Evolutionary conservation across 2,329 filamentous ascomycete species (phyloP).

Genomic region (Fusarium bulbicola): DNA sequence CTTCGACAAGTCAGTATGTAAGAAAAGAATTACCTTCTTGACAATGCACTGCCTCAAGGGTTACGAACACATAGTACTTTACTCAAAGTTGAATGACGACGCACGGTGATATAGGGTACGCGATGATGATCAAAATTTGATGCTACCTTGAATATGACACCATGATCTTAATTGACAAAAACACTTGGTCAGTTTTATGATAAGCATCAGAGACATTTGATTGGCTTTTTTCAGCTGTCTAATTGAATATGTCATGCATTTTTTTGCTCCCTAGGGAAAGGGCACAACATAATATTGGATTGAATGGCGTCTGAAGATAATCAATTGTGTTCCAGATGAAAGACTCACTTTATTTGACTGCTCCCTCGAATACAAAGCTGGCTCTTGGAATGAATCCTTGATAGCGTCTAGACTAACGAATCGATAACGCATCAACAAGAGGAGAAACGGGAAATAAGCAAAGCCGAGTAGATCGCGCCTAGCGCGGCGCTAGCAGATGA

Average conservation of each 20-base stretch:
- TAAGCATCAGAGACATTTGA: background rate
- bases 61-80: background rate
- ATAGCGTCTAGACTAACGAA: conserved; percentile 5
- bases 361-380: background rate
- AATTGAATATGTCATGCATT: background rate
- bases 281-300: background rate
- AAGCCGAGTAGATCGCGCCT: conserved; percentile 16
- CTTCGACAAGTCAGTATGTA: background rate
- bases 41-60: background rate
- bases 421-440: conserved; percentile 17
- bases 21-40: background rate
- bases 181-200: background rate
- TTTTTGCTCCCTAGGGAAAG: background rate
- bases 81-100: too few species aligned
- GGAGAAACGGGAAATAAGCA: conserved; percentile 26
- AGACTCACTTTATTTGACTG: background rate
- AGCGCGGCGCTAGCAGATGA: conserved; percentile 24
- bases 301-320: background rate
- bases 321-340: conserved; percentile 1
- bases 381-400: conserved; percentile 23
- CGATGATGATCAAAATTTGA: background rate
- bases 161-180: background rate
- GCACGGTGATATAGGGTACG: conserved; percentile 5
- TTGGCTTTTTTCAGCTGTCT: background rate
- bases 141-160: background rate